Evolutionary conservation across 805 yeast genomes (phyloP), one percentile per base, ranked within the genome.

Genomic region (Kurtzmaniella cleridarum): DNA sequence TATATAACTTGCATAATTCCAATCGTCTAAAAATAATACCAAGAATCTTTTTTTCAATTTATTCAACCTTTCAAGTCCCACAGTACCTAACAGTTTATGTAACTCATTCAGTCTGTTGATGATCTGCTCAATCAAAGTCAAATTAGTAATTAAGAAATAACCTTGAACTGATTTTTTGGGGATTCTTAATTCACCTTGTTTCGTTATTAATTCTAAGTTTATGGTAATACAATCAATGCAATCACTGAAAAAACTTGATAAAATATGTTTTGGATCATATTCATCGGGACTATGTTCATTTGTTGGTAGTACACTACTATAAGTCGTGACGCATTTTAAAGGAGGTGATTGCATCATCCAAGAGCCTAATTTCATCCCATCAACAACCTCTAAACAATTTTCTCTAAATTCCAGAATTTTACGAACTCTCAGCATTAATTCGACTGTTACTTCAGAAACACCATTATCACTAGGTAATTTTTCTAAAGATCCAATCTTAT

Each of bases 1-100:
- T 38, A 77, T 73, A 16, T 85, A 72, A 3, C 95, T 88, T 17
- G 85, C 79, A 41, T 72, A 72, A 46, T 84, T 83, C 98, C 98
- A 91, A 47, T 77, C 83, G 35, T 65, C 75, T 40, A 88, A 71
- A 54, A 88, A 85, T 49, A 79, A 64, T 50, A 81, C 84, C 50
- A 84, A 61, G 34, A 82, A 87, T 44, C 90, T 68, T 54, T 84
- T 88, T 51, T 81, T 79, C 48, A 93, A 59, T 48, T 78, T 76
- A 34, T 75, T 82, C 5, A 85, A 52, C 40, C 96, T 66, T 35
- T 75, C 79, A 13, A 66, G 59, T 0, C 95, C 95, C 1, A 65
- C 53, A 13, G 64, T 55, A 1, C 85, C 85, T 32, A 88, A 57
- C 10, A 81, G 67, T 30, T 63, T 67, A 41, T 66, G 69, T 14